phyloP scores from a whole-genome alignment of 176 grass and related monocot genomes.

The Aegilops longissima region DNA sequence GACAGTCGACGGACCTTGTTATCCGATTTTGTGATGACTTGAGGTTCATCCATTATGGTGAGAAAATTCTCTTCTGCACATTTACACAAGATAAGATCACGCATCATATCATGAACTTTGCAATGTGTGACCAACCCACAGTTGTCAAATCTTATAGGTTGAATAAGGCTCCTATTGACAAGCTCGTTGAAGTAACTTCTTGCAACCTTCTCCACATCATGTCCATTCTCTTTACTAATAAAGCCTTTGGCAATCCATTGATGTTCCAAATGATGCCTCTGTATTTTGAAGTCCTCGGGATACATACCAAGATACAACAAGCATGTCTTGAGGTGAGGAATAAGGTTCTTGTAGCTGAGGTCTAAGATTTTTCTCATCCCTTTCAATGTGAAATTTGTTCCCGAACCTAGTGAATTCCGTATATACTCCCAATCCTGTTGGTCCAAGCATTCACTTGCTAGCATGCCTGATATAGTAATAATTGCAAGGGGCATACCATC shows the following conservation, averaged over 20 bases:
- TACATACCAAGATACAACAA: too few species aligned
- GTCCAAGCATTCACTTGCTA: background rate
- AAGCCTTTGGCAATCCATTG: too few species aligned
- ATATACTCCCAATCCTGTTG: background rate
- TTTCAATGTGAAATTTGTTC: background rate
- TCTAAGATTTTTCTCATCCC: background rate
- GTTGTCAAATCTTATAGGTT: background rate
- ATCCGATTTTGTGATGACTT: too few species aligned
- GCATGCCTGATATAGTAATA: background rate
- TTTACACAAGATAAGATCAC: too few species aligned
- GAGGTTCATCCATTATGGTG: too few species aligned
- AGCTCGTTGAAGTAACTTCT: background rate
- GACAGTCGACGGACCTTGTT: too few species aligned
- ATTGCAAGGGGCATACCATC: background rate
- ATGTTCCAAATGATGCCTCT: too few species aligned
- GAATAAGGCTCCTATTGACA: background rate
- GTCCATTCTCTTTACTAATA: too few species aligned
- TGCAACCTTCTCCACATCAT: too few species aligned
- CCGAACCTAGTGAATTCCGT: background rate
- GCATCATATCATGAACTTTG: background rate
- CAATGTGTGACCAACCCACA: background rate
- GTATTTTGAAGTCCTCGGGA: too few species aligned
- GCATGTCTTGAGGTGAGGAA: background rate
- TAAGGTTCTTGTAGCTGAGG: background rate
- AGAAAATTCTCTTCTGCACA: too few species aligned